phyloP scores from a whole-genome alignment of 2,329 filamentous ascomycete species.

The Lachnellula subtilissima region DNA sequence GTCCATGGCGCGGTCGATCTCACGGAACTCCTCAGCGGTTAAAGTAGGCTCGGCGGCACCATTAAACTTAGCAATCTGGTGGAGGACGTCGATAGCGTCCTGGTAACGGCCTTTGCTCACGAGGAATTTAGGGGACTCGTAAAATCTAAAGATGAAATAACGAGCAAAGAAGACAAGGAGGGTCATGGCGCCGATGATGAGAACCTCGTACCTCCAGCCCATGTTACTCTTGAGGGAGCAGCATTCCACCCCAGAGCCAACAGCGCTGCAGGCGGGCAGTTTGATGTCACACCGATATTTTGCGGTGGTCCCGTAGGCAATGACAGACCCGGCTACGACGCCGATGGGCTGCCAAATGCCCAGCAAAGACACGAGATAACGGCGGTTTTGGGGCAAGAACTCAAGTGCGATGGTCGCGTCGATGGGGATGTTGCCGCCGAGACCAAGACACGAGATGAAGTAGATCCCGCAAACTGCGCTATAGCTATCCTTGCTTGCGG shows the following conservation, averaged over 20 bases:
- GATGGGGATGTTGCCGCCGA: conserved; percentile 28
- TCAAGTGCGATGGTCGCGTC: conserved; percentile 28
- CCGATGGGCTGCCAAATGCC: conserved; percentile 26
- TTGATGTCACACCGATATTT: conserved; percentile 14
- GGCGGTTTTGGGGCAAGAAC: conserved; percentile 25
- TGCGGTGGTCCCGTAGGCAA: conserved; percentile 23
- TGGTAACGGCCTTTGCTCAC: conserved; percentile 50
- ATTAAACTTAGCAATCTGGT: conserved; percentile 51
- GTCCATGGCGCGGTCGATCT: background rate
- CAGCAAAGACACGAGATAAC: conserved; percentile 24
- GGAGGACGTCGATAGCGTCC: conserved; percentile 48
- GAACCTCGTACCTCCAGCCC: conserved; percentile 56
- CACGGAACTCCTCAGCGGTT: conserved; percentile 13
- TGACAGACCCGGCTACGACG: conserved; percentile 20
- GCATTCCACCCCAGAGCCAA: conserved; percentile 22
- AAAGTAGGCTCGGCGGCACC: conserved; percentile 10
- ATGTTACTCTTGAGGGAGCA: conserved; percentile 42
- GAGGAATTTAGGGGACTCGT: conserved; percentile 53
- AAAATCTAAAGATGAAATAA: conserved; percentile 52
- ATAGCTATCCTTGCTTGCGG: too few species aligned
- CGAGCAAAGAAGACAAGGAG: conserved; percentile 51
- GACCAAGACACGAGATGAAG: conserved; percentile 13
- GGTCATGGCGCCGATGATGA: conserved; percentile 49
- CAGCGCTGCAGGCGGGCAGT: conserved; percentile 8
- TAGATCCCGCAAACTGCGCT: too few species aligned